phyloP scores from a whole-genome alignment of 140 eudicot species.

The Bidens hawaiensis region DNA sequence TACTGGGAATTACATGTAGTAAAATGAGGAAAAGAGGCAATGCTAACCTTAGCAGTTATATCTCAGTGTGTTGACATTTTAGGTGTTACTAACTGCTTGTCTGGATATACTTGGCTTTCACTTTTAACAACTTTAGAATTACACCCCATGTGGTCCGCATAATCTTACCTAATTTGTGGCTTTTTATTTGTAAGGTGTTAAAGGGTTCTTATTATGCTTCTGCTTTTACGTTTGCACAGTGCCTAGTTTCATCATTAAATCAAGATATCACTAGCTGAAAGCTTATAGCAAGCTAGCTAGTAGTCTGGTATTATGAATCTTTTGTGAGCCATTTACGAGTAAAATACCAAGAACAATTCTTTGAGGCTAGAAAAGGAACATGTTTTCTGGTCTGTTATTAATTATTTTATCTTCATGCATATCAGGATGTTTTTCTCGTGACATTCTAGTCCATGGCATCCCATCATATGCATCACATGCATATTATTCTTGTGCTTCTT shows the following conservation, averaged over 20 bases:
- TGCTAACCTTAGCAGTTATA: too few relatives aligned
- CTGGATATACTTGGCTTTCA: neutral
- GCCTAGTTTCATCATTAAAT: neutral
- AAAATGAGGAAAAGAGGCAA: too few relatives aligned
- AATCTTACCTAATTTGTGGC: neutral
- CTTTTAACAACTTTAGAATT: neutral
- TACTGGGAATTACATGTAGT: too few relatives aligned
- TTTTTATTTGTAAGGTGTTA: neutral
- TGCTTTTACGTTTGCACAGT: neutral
- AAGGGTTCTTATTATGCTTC: neutral
- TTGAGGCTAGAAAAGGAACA: neutral
- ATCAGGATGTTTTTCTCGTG: too few relatives aligned
- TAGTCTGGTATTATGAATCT: too few relatives aligned
- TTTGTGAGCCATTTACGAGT: neutral
- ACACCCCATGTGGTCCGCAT: neutral
- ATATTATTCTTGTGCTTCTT: neutral
- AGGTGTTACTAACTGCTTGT: neutral
- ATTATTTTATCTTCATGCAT: too few relatives aligned
- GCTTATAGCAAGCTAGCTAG: neutral
- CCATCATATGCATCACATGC: neutral
- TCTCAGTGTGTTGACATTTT: too few relatives aligned
- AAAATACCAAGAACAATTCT: neutral
- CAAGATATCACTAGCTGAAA: neutral
- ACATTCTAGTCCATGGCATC: neutral
- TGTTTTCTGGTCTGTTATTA: too few relatives aligned